Base-by-base conservation (phyloP, 2,329 filamentous ascomycete genomes). In the Epichloe scottii region DNA sequence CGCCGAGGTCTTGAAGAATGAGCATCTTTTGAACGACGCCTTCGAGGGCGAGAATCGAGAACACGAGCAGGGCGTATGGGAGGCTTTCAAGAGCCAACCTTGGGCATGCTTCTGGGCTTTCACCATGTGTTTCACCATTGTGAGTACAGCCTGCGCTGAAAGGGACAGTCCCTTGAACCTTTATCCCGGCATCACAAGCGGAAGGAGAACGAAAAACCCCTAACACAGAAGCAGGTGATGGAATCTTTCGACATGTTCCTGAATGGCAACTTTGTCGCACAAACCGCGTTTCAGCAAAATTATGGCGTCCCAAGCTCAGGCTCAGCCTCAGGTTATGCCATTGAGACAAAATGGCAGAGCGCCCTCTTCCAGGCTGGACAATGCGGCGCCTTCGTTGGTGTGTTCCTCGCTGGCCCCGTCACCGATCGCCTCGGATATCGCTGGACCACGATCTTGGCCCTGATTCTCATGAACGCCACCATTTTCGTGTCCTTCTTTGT, bases 401-500 rank as follows among this genome's bases (percentile, higher is more conserved):
- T 68, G 44, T 62, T 62, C 51, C 49, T 69, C 39, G 66, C 67
- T 19, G 67, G 67, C n/a, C 66, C 66, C 38, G 53, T 69, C 51
- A 68, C 67, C 48, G 66, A 61, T 55, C 54, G 58, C 10, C 56
- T 68, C 48, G 67, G 67, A 48, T 69, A 69, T 51, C 66, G 66
- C 21, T 64, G 63, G 65, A 58, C 66, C 3, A 68, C 65, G 21
- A 65, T 69, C 39, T 4, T 51, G 1, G 66, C 57, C 5, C 59
- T 79, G 50, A 60, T 68, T 23, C 23, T 58, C 54, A 59, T 73
- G 51, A 69, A 68, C 51, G 62, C 57, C 53, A 66, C 65, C 53
- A 69, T 69, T 54, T 69, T 69, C 50, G 53, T 79, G 55, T 79
- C 77, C 57, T 82, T 77, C 66, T 82, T 79, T 57, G 74, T 68